Evolutionary conservation across 2,329 filamentous ascomycete genomes (phyloP), one percentile per base, ranked within the genome.

Genomic region (Aspergillus tamarii): DNA sequence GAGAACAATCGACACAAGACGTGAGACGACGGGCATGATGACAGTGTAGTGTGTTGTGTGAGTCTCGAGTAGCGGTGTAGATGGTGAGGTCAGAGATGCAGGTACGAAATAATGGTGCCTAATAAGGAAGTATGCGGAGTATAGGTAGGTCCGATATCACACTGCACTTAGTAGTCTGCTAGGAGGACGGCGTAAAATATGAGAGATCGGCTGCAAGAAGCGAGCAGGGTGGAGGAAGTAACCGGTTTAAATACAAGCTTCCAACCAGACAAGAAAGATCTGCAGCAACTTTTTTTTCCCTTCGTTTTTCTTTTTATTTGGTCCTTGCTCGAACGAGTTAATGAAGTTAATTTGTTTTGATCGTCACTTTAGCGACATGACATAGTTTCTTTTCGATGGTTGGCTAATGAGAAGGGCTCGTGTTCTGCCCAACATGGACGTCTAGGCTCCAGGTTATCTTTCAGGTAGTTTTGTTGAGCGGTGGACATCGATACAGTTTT

Each of bases 1-100:
- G 69, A 90, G 82, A 70, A 86, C 75, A 66, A 88, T 82, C 28
- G 86, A 87, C 32, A 85, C 66, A 26, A 89, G 68, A 63, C 87
- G 84, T 11, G 84, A 83, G 65, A 88, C 62, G 66, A 85, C 78
- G 60, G 77, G 77, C 84, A 86, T 87, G 62, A 54, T 74, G 67
- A 63, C 34, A 55, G 59, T 54, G 54, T 32, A 39, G 30, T 53
- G 55, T 56, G 34, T 23, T 53, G 55, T 56, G 34, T 23, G 30
- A 23, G 26, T 59, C 16, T 41, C 4, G 28, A 39, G 19, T 50
- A 46, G 30, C 46, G 53, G 41, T 30, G 57, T 46, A 30, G 10
- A 34, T 19, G n/a, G 5, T 32, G 34, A 28, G 14, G 36, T 23
- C 16, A 39, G 30, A 21, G n/a, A 52, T 34, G 43, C 46, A 41